Evolutionary conservation across 1,139 yeast species (phyloP), one percentile per base, ranked within the genome.

Genomic region (Sugiyamaella xylanicola): DNA sequence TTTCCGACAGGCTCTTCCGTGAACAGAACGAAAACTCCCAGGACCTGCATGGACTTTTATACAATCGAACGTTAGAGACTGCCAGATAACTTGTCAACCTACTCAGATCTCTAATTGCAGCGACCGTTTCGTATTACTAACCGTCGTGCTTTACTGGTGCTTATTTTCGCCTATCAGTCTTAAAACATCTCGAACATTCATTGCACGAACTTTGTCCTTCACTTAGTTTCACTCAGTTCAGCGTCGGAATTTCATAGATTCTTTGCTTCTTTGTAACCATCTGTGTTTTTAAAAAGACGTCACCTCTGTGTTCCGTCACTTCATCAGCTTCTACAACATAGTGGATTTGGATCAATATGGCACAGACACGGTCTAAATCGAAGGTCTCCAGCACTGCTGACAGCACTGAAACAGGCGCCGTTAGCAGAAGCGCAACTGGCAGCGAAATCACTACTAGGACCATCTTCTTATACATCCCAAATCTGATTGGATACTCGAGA

Each of bases 401-500:
- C 41, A 32, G 22, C 15, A 36, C 11, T 13, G 39, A 22, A 13
- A 11, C 27, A 16, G 29, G 7, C 29, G 27, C 11, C 16, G 35
- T 41, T 37, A 41, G 52, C 29, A 9, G 29, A 25, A 25, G 9
- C 11, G 5, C 32, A 25, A 25, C n/a, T 25, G 40, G 48, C 32
- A 25, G 32, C 32, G 9, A 5, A 35, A 50, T 68, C 42, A 73
- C 79, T 35, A 70, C 80, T 4, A 65, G 69, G 36, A 83, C 85
- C 61, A 84, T 90, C 56, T 81, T 88, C 69, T 74, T 86, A 63
- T 93, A 84, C 71, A 85, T 92, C 57, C 99, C 99, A 25, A 93
- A 93, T 71, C 76, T 90, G 64, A 91, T 95, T 66, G 99, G 99
- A 3, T 91, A 88, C 70, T 72, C 86, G 53, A 81, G 99, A 59